A percentile compares a stretch with the other conserved stretches of the same genome.
Conservation (phyloP, 805 yeast genomes). For the Candida quercuum region DNA sequence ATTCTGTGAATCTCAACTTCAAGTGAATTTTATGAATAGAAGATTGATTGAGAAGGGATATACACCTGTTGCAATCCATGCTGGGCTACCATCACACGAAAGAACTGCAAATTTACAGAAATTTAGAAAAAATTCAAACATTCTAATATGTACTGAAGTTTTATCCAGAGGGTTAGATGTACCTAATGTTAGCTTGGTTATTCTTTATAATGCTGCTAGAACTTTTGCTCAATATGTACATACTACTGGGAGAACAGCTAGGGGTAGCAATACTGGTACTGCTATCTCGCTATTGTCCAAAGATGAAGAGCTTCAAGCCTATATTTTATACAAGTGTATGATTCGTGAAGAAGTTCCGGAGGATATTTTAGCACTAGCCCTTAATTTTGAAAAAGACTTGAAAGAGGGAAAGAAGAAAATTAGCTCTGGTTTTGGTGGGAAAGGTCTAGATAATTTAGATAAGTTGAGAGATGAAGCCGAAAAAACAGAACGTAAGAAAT, state of each 20-base stretch:
- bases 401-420: constrained; percentile 60
- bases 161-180: constrained; percentile 96
- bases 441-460: constrained; percentile 78
- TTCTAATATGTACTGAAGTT: constrained; percentile 86
- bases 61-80: constrained; percentile 72
- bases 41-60: constrained; percentile 48
- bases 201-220: constrained; percentile 78
- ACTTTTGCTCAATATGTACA: constrained; percentile 96
- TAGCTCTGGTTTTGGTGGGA: constrained; percentile 87
- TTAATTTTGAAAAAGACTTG: constrained; percentile 52
- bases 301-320: constrained; percentile 62
- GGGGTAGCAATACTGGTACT: constrained; percentile 71
- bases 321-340: constrained; percentile 41
- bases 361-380: constrained; percentile 44
- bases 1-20: constrained; percentile 85
- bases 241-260: constrained; percentile 92
- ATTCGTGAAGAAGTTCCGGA: constrained; percentile 52
- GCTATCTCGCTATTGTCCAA: constrained; percentile 69
- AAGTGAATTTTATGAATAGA: constrained; percentile 67
- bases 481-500: constrained; percentile 43
- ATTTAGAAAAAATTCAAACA: constrained; percentile 52
- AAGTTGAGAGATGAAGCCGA: constrained; percentile 48
- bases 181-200: constrained; percentile 72
- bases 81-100: constrained; percentile 86
- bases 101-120: constrained; percentile 68